Evolutionary conservation across 1,284 basidiomycete genomes (phyloP).

Genomic region (Rhodotorula sp.): DNA sequence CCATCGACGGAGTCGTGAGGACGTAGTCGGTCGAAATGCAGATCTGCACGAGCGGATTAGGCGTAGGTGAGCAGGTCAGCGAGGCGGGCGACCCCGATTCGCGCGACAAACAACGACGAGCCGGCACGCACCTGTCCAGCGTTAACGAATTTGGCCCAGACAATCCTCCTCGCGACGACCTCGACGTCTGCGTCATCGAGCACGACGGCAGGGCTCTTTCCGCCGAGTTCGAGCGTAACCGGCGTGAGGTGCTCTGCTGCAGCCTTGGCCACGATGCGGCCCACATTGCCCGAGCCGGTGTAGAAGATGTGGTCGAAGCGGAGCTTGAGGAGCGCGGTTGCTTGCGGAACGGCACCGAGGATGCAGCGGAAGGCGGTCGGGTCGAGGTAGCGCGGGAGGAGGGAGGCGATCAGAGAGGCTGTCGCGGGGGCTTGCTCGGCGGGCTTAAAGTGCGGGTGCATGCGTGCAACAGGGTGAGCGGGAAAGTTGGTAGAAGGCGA

Average conservation of each 20-base stretch:
- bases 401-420: conserved; percentile 48
- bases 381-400: conserved; percentile 52
- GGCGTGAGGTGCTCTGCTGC: conserved; percentile 50
- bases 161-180: conserved; percentile 50
- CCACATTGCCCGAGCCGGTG: conserved; percentile 46
- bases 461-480: no score
- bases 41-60: conserved; percentile 9
- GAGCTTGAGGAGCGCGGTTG: conserved; percentile 50
- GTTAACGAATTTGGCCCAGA: conserved; percentile 54
- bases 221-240: conserved; percentile 52
- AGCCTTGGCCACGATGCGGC: conserved; percentile 52
- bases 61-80: no score
- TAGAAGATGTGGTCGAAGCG: conserved; percentile 55
- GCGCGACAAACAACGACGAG: not conserved
- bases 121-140: conserved; percentile 49
- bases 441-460: conserved; percentile 23
- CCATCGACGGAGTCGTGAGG: conserved; percentile 23
- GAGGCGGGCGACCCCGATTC: no score
- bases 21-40: conserved; percentile 44
- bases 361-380: conserved; percentile 48
- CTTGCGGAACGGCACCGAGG: conserved; percentile 51
- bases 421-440: conserved; percentile 49
- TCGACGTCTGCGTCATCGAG: conserved; percentile 52
- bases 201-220: conserved; percentile 54
- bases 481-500: not conserved